These are phyloP conservation scores for Marasmius fiardii DNA, from an alignment of 1,284 basidiomycete species.

Conservation along the genomic window DNA sequence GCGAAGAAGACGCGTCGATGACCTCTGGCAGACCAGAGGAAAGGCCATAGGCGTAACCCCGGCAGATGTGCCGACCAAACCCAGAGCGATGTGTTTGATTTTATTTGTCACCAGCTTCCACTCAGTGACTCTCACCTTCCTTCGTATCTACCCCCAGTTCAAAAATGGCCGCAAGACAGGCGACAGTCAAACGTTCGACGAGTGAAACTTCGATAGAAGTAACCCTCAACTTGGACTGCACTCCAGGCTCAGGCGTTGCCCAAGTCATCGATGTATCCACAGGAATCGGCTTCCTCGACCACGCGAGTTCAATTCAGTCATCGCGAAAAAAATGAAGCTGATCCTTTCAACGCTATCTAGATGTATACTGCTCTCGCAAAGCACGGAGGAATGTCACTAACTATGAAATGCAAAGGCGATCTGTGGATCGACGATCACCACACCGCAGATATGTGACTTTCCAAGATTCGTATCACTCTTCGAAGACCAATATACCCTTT, in stretches of 20 bases:
- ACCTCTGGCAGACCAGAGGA: conserved; percentile 17
- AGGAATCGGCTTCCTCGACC: conserved; percentile 97
- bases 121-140: too few species aligned
- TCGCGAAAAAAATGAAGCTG: neutral
- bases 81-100: conserved; percentile 23
- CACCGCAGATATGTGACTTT: conserved; percentile 80
- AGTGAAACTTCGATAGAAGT: conserved; percentile 92
- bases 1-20: conserved; percentile 13
- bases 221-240: conserved; percentile 79
- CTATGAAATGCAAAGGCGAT: conserved; percentile 91
- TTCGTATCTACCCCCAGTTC: conserved; percentile 11
- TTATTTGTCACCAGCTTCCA: conserved; percentile 27
- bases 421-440: conserved; percentile 99
- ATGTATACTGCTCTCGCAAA: conserved; percentile 96
- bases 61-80: neutral
- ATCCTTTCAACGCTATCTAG: conserved; percentile 37
- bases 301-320: conserved; percentile 55
- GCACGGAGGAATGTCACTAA: conserved; percentile 89
- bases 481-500: conserved; percentile 22
- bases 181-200: conserved; percentile 83
- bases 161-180: conserved; percentile 54
- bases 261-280: conserved; percentile 90
- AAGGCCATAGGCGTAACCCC: conserved; percentile 13
- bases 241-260: conserved; percentile 54
- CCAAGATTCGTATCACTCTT: conserved; percentile 7